Evolutionary conservation across 257 asterid genomes (phyloP).

Genomic region (Capsicum pubescens): DNA sequence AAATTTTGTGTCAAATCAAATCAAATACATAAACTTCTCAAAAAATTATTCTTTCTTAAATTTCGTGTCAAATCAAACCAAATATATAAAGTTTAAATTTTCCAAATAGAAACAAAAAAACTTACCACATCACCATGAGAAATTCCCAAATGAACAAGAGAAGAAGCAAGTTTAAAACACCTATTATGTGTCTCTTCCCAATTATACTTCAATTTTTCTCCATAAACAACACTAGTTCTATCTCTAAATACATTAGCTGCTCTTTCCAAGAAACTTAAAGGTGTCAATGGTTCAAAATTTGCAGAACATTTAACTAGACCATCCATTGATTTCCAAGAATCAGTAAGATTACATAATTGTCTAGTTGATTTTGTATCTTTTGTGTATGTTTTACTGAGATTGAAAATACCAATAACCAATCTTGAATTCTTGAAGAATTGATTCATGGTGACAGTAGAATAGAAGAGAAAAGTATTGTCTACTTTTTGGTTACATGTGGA

Average conservation of each 20-base stretch:
- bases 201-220: neutral
- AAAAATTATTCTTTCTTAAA: neutral
- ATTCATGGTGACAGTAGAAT: neutral
- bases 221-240: slow-evolving; percentile 12
- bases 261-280: slow-evolving; percentile 23
- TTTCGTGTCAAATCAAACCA: neutral
- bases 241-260: slow-evolving; percentile 24
- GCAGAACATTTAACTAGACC: neutral
- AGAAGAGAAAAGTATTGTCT: neutral
- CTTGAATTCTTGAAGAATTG: neutral
- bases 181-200: slow-evolving; percentile 20
- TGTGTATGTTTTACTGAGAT: neutral
- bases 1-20: neutral
- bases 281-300: slow-evolving; percentile 23
- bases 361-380: neutral
- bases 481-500: neutral
- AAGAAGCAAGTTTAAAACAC: slow-evolving; percentile 23
- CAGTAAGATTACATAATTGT: neutral
- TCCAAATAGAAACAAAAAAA: neutral
- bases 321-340: neutral
- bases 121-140: slow-evolving; percentile 29
- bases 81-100: neutral
- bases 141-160: slow-evolving; percentile 9
- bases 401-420: neutral
- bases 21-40: neutral